Evolutionary conservation across 495 filamentous ascomycete species (phyloP).

Genomic region (Daldinia vernicosa): DNA sequence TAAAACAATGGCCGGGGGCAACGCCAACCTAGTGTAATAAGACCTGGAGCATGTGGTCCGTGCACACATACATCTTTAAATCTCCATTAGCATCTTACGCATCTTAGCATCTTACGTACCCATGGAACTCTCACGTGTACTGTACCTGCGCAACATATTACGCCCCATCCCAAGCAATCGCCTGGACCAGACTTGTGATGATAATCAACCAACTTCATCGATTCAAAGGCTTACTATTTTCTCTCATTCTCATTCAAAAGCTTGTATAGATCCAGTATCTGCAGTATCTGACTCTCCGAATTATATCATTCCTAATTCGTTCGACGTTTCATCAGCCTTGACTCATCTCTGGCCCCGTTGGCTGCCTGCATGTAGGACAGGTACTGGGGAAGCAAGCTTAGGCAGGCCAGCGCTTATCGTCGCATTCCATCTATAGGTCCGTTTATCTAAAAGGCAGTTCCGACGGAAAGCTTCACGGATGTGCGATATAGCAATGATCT

Average conservation of each 20-base stretch:
- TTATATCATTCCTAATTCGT: slow-evolving; percentile 17
- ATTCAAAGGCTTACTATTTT: not conserved
- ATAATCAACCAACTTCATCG: slow-evolving; percentile 9
- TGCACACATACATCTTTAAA: slow-evolving; percentile 17
- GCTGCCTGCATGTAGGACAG: not conserved
- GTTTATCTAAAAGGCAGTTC: slow-evolving; percentile 16
- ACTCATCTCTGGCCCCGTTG: not conserved
- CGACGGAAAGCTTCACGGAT: slow-evolving; percentile 30
- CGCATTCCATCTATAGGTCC: slow-evolving; percentile 5
- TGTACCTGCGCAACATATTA: slow-evolving; percentile 38
- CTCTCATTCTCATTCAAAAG: not conserved
- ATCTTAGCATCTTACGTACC: slow-evolving; percentile 35
- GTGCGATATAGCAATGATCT: slow-evolving; percentile 39
- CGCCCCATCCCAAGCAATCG: not conserved
- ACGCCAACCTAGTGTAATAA: not conserved
- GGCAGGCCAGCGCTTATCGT: slow-evolving; percentile 20
- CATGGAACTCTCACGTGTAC: slow-evolving; percentile 39
- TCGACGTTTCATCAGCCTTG: slow-evolving; percentile 4
- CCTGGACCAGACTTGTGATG: slow-evolving; percentile 4
- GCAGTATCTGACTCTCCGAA: not conserved
- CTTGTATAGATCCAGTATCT: slow-evolving; percentile 15
- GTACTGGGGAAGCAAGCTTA: slow-evolving; percentile 25
- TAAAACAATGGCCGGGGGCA: not conserved
- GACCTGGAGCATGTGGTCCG: slow-evolving; percentile 2
- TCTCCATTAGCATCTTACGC: slow-evolving; percentile 30